Conservation (phyloP, 371 early-diverging fungal genomes). For the Mucor piriformis region DNA sequence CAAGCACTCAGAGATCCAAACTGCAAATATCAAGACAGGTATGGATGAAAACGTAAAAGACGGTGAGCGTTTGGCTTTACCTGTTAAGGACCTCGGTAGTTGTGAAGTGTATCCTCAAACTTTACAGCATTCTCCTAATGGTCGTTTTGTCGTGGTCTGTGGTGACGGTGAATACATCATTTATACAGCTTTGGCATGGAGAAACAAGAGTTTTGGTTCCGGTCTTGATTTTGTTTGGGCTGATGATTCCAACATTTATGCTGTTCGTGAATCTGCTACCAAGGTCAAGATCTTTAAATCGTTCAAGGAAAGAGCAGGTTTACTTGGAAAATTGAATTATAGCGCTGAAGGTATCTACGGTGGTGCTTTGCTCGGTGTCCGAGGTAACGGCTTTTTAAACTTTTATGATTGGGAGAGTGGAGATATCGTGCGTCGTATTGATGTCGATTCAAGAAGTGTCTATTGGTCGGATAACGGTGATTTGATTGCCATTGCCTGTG, state of each 20-base stretch:
- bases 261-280: conserved; percentile 90
- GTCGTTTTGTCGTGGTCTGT: conserved; percentile 97
- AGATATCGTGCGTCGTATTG: conserved; percentile 89
- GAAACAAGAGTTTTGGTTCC: conserved; percentile 97
- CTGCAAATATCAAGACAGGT: conserved; percentile 87
- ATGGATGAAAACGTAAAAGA: conserved; percentile 80
- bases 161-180: conserved; percentile 99
- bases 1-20: conserved; percentile 93
- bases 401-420: conserved; percentile 98
- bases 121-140: conserved; percentile 97
- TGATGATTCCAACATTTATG: conserved; percentile 92
- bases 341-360: conserved; percentile 94
- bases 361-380: conserved; percentile 90
- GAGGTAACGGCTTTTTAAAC: conserved; percentile 81
- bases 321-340: conserved; percentile 71
- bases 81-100: conserved; percentile 94
- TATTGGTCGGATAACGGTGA: conserved; percentile 96
- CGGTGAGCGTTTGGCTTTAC: conserved; percentile 87
- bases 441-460: conserved; percentile 83
- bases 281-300: conserved; percentile 88
- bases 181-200: conserved; percentile 98
- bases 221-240: conserved; percentile 98
- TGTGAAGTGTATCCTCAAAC: conserved; percentile 97
- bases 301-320: conserved; percentile 86
- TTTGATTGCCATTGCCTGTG: conserved; percentile 88